Evolutionary conservation across 805 yeast species (phyloP), one percentile per base, ranked within the genome.

Genomic region (Candida coleopterorum): DNA sequence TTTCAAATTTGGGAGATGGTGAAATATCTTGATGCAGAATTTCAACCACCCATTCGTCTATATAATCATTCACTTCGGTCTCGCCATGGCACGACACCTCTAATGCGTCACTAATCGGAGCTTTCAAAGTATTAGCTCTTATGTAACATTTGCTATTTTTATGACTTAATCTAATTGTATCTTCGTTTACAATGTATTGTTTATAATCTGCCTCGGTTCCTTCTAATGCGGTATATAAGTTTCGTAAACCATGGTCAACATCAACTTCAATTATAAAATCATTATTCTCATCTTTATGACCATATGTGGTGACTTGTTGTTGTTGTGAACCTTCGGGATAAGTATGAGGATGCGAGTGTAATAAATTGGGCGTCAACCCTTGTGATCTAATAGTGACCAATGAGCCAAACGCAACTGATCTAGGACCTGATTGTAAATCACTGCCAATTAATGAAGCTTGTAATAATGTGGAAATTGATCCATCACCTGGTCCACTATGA

Each of bases 291-390:
- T 93, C 97, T 55, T 86, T 86, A 60, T 79, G 87, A 14, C 89
- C 85, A 58, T 93, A 93, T 6, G 93, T 85, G 18, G 98, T 93
- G 34, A 93, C 72, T 61, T 93, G 99, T 59, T 89, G 97, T 62
- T 93, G 97, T 44, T 75, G 73, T 2, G 96, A 85, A 3, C 97
- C 97, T 45, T 79, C 87, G 11, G 98, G 98, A 56, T 81, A 93
- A 9, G 72, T 58, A 55, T 85, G 95, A 12, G 71, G 68, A 55
- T 93, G 98, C 0, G 97, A 90, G 56, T 93, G 98, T 43, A 93
- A 64, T 45, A 86, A 70, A 36, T 83, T 79, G 11, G 85, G 82
- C 34, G 84, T 75, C 33, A 82, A 63, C 3, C 87, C 88, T 47
- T 81, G 85, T 18, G 81, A 77, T 52, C 85, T 71, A 34, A 85